Percentiles rank a stretch among this genome's conserved stretches.
Conservation (phyloP, 2,329 filamentous ascomycete genomes). For the Fusarium oligoseptatum region DNA sequence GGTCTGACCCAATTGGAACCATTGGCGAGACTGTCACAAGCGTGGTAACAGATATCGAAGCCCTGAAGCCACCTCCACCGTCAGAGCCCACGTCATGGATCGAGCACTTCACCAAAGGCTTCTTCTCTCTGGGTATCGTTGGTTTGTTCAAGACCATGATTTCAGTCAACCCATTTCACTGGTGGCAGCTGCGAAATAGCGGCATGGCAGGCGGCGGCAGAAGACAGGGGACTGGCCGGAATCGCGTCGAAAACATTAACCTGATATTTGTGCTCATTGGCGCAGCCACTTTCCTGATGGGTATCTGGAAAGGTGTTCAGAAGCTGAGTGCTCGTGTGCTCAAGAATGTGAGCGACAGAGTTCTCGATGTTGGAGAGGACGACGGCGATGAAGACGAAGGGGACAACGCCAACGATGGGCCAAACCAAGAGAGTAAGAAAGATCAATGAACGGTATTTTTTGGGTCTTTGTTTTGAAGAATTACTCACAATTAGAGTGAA, state of each 20-base stretch:
- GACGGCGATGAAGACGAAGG: slow-evolving; percentile 70
- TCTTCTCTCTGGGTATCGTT: slow-evolving; percentile 89
- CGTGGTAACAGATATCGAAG: slow-evolving; percentile 58
- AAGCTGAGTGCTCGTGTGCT: slow-evolving; percentile 79
- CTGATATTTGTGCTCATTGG: slow-evolving; percentile 85
- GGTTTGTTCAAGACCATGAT: slow-evolving; percentile 87
- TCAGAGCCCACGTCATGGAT: slow-evolving; percentile 74
- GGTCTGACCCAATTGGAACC: slow-evolving; percentile 81
- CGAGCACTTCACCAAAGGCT: slow-evolving; percentile 88
- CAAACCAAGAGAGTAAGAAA: slow-evolving; percentile 58
- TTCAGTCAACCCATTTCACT: slow-evolving; percentile 80
- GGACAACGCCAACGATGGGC: slow-evolving; percentile 48
- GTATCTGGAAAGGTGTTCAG: slow-evolving; percentile 85
- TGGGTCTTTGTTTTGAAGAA: slow-evolving; percentile 1
- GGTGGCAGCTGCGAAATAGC: slow-evolving; percentile 78
- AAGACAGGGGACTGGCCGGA: slow-evolving; percentile 76
- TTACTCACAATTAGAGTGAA: not conserved
- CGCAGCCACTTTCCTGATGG: slow-evolving; percentile 83
- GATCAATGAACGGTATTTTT: slow-evolving; percentile 43
- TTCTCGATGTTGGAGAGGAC: slow-evolving; percentile 82
- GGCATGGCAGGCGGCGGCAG: slow-evolving; percentile 66
- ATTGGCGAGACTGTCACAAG: slow-evolving; percentile 66
- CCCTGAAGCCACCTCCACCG: slow-evolving; percentile 53
- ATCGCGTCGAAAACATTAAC: slow-evolving; percentile 82
- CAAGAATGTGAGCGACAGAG: slow-evolving; percentile 81